Evolutionary conservation across 2,329 filamentous ascomycete species (phyloP).

Genomic region (Trichoderma sp.): DNA sequence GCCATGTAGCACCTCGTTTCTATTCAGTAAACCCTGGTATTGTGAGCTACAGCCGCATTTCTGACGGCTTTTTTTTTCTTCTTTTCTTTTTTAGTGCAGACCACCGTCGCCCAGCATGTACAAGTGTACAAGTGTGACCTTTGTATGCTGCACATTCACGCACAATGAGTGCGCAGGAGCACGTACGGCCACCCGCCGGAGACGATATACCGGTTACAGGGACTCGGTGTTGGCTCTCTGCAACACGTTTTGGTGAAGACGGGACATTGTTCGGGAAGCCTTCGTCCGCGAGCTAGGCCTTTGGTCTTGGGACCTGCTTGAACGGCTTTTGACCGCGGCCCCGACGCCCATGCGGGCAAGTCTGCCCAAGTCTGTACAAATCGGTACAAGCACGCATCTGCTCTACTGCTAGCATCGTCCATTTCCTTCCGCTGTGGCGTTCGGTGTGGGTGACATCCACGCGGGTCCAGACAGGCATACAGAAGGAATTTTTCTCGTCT

Average conservation of each 20-base stretch:
- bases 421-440: conserved; percentile 14
- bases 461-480: conserved; percentile 22
- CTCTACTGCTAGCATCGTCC: neutral
- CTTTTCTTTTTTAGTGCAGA: neutral
- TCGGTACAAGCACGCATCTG: neutral
- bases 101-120: neutral
- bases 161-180: neutral
- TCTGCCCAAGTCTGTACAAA: neutral
- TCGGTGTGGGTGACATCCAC: conserved; percentile 24
- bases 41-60: conserved; percentile 12
- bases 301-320: conserved; percentile 10
- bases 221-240: neutral
- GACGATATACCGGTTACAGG: conserved; percentile 12
- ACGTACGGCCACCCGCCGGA: neutral
- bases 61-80: neutral
- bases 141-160: neutral
- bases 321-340: neutral
- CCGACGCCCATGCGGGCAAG: neutral
- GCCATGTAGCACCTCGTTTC: neutral
- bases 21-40: neutral
- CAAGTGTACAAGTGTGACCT: neutral
- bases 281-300: conserved; percentile 6
- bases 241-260: neutral
- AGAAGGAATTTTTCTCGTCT: conserved; percentile 18
- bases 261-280: neutral